These are phyloP conservation scores for Bipolaris victoriae DNA, from an alignment of 2,329 filamentous ascomycete species.

Conservation along the genomic window DNA sequence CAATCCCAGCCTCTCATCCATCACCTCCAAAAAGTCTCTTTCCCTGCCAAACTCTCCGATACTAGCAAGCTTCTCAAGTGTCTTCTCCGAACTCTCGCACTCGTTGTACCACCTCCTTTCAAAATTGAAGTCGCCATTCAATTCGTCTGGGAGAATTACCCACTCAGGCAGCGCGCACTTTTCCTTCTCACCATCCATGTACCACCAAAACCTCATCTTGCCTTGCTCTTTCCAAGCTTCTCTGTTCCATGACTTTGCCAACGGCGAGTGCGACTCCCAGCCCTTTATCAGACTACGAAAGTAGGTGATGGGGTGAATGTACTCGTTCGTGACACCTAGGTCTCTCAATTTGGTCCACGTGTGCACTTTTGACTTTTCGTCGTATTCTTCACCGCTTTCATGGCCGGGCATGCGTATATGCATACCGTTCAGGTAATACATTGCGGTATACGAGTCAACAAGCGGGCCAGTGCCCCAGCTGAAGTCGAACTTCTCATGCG, in stretches of 20 bases:
- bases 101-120: constrained; percentile 39
- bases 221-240: constrained; percentile 20
- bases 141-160: constrained; percentile 32
- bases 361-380: constrained; percentile 41
- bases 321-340: constrained; percentile 56
- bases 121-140: constrained; percentile 30
- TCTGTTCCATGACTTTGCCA: constrained; percentile 32
- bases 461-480: constrained; percentile 57
- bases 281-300: constrained; percentile 36
- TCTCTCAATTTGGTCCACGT: constrained; percentile 47
- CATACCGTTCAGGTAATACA: constrained; percentile 53
- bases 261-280: constrained; percentile 31
- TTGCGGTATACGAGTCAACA: constrained; percentile 49
- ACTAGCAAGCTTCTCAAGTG: constrained; percentile 18
- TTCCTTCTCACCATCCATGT: constrained; percentile 23
- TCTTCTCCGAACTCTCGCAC: constrained; percentile 31
- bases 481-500: constrained; percentile 47
- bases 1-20: constrained; percentile 38
- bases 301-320: constrained; percentile 54
- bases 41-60: constrained; percentile 17
- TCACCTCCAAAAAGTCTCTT: constrained; percentile 30
- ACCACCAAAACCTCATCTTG: constrained; percentile 40
- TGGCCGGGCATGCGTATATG: constrained; percentile 53
- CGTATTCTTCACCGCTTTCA: constrained; percentile 47
- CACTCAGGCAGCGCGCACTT: constrained; percentile 36